Evolutionary conservation across 495 filamentous ascomycete species (phyloP).

Genomic region (Acidomyces sp.): DNA sequence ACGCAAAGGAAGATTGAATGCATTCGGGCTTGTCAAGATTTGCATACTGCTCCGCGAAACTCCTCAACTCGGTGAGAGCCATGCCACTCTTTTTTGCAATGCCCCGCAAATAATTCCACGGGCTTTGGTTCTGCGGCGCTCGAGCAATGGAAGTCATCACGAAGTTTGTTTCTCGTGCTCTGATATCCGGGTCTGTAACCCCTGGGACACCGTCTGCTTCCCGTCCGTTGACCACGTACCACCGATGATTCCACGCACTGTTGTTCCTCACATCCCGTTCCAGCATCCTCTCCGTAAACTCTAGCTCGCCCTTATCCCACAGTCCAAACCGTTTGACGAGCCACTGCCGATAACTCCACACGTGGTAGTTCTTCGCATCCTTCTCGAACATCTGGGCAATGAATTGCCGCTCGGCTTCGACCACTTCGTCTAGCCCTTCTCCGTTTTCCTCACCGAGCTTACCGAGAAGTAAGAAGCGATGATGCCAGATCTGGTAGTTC

Average conservation of each 20-base stretch:
- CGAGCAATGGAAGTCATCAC: constrained; percentile 53
- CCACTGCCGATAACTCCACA: constrained; percentile 91
- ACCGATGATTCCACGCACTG: constrained; percentile 92
- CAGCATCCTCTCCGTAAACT: constrained; percentile 55
- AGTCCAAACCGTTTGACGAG: constrained; percentile 68
- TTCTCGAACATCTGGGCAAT: constrained; percentile 65
- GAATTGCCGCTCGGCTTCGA: constrained; percentile 55
- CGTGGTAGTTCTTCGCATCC: constrained; percentile 96
- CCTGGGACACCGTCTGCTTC: constrained; percentile 34
- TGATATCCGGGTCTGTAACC: constrained; percentile 40
- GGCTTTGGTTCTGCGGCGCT: constrained; percentile 85
- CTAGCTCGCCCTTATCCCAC: constrained; percentile 54
- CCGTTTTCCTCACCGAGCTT: no score
- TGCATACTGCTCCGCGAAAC: constrained; percentile 56
- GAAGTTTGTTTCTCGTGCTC: constrained; percentile 65
- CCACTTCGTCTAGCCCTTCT: no score
- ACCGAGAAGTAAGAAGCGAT: constrained; percentile 74
- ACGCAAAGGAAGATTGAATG: constrained; percentile 52
- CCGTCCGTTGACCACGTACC: constrained; percentile 71
- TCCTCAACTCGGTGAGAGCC: constrained; percentile 41
- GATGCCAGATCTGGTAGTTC: constrained; percentile 99
- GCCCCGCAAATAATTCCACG: constrained; percentile 84
- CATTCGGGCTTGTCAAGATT: constrained; percentile 32
- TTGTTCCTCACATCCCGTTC: constrained; percentile 80
- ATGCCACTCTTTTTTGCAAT: constrained; percentile 51